Conservation (phyloP, 2,329 filamentous ascomycete species). For the Claviceps fusiformis region DNA sequence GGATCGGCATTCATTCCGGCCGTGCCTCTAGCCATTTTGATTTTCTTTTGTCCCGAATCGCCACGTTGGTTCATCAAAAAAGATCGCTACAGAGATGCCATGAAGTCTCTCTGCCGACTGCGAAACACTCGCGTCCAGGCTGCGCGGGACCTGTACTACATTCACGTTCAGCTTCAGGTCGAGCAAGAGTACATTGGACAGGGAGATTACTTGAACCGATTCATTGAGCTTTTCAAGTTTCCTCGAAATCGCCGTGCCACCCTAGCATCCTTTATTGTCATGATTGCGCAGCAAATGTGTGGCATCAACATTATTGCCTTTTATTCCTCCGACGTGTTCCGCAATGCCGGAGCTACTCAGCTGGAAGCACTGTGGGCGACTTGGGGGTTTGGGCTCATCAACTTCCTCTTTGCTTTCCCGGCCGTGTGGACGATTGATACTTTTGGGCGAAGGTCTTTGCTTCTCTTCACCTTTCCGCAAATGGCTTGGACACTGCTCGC, state of each 20-base stretch:
- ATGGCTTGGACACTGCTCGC: conserved; percentile 28
- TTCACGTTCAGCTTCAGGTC: conserved; percentile 49
- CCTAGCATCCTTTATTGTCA: conserved; percentile 63
- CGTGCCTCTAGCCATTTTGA: conserved; percentile 40
- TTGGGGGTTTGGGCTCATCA: conserved; percentile 44
- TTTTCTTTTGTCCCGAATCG: conserved; percentile 54
- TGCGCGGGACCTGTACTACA: conserved; percentile 49
- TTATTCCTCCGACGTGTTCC: conserved; percentile 54
- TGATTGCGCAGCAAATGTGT: conserved; percentile 66
- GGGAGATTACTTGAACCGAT: conserved; percentile 46
- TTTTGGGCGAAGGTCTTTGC: conserved; percentile 38
- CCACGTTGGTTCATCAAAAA: conserved; percentile 58
- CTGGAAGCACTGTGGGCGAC: conserved; percentile 46
- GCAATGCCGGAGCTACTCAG: conserved; percentile 39
- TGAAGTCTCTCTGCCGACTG: conserved; percentile 36
- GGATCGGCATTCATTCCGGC: conserved; percentile 50
- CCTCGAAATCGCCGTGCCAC: conserved; percentile 59
- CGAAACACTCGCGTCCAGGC: conserved; percentile 43
- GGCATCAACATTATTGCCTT: conserved; percentile 63
- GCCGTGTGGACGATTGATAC: conserved; percentile 47
- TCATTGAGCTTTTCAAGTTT: conserved; percentile 54
- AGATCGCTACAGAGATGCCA: conserved; percentile 45
- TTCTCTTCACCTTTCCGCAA: conserved; percentile 29
- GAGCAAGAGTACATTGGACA: conserved; percentile 37
- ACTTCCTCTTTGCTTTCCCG: conserved; percentile 44